These are phyloP conservation scores for Stemphylium lycopersici DNA, from an alignment of 2,329 filamentous ascomycete genomes.

Conservation along the genomic window DNA sequence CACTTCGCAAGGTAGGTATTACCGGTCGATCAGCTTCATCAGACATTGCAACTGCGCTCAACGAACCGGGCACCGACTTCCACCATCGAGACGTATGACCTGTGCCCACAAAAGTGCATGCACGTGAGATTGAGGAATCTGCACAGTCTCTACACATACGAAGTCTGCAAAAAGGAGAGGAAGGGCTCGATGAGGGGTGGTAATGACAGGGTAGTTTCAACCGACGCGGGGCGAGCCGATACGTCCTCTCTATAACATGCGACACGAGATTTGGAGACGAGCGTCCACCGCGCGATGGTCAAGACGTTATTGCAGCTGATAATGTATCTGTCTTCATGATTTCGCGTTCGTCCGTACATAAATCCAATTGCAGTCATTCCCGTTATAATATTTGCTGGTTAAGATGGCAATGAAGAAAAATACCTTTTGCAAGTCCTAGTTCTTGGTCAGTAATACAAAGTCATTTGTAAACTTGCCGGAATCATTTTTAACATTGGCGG, in stretches of 20 bases:
- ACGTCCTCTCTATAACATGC: neutral
- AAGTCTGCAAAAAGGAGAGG: neutral
- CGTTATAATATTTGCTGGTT: neutral
- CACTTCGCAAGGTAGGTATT: constrained; percentile 4
- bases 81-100: neutral
- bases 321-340: neutral
- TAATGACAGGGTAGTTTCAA: neutral
- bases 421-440: too few relatives aligned
- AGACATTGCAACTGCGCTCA: neutral
- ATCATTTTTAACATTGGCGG: too few relatives aligned
- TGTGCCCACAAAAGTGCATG: neutral
- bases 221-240: neutral
- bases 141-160: neutral
- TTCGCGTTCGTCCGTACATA: neutral
- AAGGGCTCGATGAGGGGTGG: neutral
- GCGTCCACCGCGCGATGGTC: neutral
- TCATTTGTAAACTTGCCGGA: too few relatives aligned
- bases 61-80: neutral
- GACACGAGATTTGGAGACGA: neutral
- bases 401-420: too few relatives aligned
- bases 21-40: constrained; percentile 1
- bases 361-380: constrained; percentile 1
- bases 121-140: neutral
- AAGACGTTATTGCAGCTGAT: constrained; percentile 1
- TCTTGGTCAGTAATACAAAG: too few relatives aligned